Conservation (phyloP, 2,329 filamentous ascomycete genomes). For the Tolypocladium pustulatum region DNA sequence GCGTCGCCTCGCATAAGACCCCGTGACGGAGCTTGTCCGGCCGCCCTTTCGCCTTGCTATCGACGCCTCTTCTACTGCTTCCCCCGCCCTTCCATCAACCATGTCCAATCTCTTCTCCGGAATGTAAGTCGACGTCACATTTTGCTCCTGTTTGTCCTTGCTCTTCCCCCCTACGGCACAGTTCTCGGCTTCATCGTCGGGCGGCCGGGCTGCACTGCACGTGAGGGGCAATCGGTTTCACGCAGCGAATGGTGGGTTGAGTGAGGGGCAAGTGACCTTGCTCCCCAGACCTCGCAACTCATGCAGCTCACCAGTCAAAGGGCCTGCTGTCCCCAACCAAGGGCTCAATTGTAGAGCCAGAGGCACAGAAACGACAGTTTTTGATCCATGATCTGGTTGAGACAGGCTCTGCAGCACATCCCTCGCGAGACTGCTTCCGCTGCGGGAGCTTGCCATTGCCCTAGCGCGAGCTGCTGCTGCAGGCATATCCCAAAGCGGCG, state of each 20-base stretch:
- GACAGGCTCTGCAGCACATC: not conserved
- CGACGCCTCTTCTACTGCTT: not conserved
- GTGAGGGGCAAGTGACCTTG: conserved; percentile 8
- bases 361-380: not conserved
- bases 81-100: conserved; percentile 12
- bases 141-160: not conserved
- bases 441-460: not conserved
- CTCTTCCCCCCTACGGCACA: not conserved
- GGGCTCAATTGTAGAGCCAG: not conserved
- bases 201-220: not conserved
- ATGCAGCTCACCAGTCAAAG: not conserved
- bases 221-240: not conserved
- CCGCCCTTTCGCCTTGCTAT: conserved; percentile 1
- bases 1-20: conserved; percentile 2
- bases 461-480: not conserved
- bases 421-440: not conserved
- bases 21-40: conserved; percentile 3
- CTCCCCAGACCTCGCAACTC: not conserved
- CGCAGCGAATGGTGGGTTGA: conserved; percentile 1
- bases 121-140: conserved; percentile 37
- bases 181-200: not conserved
- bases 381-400: not conserved
- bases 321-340: not conserved
- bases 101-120: conserved; percentile 54
- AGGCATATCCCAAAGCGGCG: not conserved